Base-by-base conservation (phyloP, 345 rosid genomes). In the Fremontodendron californicum region DNA sequence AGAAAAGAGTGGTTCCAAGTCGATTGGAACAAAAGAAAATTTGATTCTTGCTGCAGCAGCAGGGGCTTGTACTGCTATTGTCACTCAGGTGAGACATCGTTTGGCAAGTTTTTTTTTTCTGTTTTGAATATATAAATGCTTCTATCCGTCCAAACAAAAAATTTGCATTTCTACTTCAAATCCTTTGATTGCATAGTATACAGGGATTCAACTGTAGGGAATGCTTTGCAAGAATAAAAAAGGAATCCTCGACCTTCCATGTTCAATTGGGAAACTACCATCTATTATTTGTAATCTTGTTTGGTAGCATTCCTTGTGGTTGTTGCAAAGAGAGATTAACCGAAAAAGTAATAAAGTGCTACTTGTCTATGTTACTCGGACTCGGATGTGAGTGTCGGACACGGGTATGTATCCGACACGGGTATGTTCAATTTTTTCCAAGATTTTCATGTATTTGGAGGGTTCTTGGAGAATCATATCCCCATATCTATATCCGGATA, bases 1-100 rank as follows among this genome's bases (percentile, higher is more conserved):
- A 19, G 87, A 88, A 80, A 88, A 72, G 79, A 89, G 90, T 77
- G 91, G 94, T 77, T 83, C 74, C 39, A 89, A 92, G 82, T 84
- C 85, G 4, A 89, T 92, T 64, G 97, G 94, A 74, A 84, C 93
- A 61, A 88, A 84, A 73, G 91, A 89, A 40, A 92, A 92, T 84
- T 81, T 92, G 88, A 35, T 92, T 65, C 75, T 92, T 79, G 97
- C 94, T 74, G 93, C 97, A 80, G 86, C 90, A 31, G 97, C 97
- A 1, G 97, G 97, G 52, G 93, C 93, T 77, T 92, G 97, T 85
- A 92, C 94, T 74, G 91, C 92, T 23, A 76, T 92, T 80, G 61
- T 79, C 12, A 90, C 93, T 64, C 93, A 85, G 89, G 97, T 90
- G 71, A 82, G 84, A 76, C 11, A 71, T 35, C 70, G 23, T 57